phyloP scores from a whole-genome alignment of 441 rosid genomes.

The Macaranga tanarius region DNA sequence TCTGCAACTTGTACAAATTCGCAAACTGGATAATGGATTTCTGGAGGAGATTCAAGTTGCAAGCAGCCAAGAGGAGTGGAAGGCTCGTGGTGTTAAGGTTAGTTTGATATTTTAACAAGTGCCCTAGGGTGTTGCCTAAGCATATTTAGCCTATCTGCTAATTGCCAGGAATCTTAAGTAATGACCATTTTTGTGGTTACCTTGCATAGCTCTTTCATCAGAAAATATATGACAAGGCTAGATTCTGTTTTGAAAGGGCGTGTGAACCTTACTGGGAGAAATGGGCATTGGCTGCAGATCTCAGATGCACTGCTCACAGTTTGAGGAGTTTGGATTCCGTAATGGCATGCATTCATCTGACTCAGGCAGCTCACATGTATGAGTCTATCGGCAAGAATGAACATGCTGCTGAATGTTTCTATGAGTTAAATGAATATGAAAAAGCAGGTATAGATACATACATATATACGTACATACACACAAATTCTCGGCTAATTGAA shows the following conservation, averaged over 20 bases:
- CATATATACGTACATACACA: background rate
- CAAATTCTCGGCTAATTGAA: background rate
- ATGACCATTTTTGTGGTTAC: background rate
- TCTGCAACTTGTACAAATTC: slow-evolving; percentile 35
- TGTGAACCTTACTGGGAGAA: slow-evolving; percentile 37
- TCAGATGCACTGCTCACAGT: slow-evolving; percentile 36
- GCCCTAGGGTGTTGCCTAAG: background rate
- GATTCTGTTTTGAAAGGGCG: slow-evolving; percentile 51
- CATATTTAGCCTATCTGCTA: background rate
- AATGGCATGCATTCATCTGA: slow-evolving; percentile 29
- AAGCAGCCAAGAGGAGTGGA: slow-evolving; percentile 54
- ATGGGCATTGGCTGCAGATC: slow-evolving; percentile 37
- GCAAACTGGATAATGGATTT: slow-evolving; percentile 34
- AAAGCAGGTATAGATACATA: slow-evolving; percentile 35
- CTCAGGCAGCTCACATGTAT: slow-evolving; percentile 49
- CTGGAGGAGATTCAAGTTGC: slow-evolving; percentile 45
- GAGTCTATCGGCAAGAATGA: slow-evolving; percentile 46
- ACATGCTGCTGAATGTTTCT: slow-evolving; percentile 45
- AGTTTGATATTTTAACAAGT: background rate
- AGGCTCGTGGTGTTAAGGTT: slow-evolving; percentile 48
- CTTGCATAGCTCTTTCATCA: slow-evolving; percentile 43
- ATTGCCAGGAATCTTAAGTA: background rate
- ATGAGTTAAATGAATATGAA: slow-evolving; percentile 39
- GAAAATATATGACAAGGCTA: slow-evolving; percentile 46
- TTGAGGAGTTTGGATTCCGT: slow-evolving; percentile 31